Evolutionary conservation across 176 grass and related monocot species (phyloP).

Genomic region (Avena sativa): DNA sequence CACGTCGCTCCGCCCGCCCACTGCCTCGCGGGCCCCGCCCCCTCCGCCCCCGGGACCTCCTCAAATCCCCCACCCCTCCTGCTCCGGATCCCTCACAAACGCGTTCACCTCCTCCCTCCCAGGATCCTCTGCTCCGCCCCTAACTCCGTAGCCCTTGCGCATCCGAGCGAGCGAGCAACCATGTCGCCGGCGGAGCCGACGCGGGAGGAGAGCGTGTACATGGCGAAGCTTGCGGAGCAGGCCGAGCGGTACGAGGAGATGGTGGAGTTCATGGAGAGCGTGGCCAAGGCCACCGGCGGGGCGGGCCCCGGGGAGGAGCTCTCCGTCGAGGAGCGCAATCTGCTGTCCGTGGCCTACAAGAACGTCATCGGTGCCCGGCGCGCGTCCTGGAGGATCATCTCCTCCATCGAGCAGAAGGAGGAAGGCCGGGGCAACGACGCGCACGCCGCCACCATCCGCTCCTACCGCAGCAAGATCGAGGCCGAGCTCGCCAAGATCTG

Average conservation of each 20-base stretch:
- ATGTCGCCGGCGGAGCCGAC: slow-evolving; percentile 66
- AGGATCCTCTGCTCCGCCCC: slow-evolving; percentile 18
- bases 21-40: slow-evolving; percentile 37
- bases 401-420: slow-evolving; percentile 94
- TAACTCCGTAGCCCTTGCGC: neutral
- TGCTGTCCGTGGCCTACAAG: slow-evolving; percentile 91
- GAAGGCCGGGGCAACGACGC: slow-evolving; percentile 82
- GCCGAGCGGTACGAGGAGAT: slow-evolving; percentile 94
- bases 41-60: neutral
- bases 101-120: neutral
- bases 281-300: slow-evolving; percentile 58
- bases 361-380: slow-evolving; percentile 84
- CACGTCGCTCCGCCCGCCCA: slow-evolving; percentile 18
- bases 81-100: slow-evolving; percentile 2
- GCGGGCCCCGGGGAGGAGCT: slow-evolving; percentile 64
- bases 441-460: slow-evolving; percentile 62
- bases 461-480: slow-evolving; percentile 85
- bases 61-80: slow-evolving; percentile 49
- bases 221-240: slow-evolving; percentile 89
- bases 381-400: slow-evolving; percentile 87
- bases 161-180: neutral
- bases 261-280: slow-evolving; percentile 93
- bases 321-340: slow-evolving; percentile 86
- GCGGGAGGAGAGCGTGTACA: slow-evolving; percentile 88
- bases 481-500: slow-evolving; percentile 83